Base-by-base conservation (phyloP, 352 stramenopile genomes). In the Phytophthora sp. region DNA sequence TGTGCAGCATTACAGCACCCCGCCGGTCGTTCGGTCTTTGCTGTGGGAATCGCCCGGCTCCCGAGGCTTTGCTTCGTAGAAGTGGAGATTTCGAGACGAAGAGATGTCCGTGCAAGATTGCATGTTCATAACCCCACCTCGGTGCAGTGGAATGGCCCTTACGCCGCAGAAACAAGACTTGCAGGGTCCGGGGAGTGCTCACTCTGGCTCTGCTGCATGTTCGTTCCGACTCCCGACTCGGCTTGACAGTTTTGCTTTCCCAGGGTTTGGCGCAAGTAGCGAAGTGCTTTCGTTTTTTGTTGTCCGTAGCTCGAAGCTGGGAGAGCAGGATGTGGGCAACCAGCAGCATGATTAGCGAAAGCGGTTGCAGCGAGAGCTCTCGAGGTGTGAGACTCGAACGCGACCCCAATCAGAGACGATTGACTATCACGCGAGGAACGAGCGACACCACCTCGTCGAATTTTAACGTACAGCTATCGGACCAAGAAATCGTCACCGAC, bases 401-500 rank as follows among this genome's bases (percentile, higher is more conserved):
- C 15, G 63, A 76, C 43, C 45, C 50, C 5, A 56, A 57, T 2
- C 49, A 65, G 17, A 54, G 58, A 31, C 42, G 62, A 26, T 44
- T 76, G 4, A 76, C 62, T 1, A 73, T 76, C 28, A 66, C 53
- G 8, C 30, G 51, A 18, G 62, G 42, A 30, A 41, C 44, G 23
- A 26, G 55, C 30, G 53, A 58, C 18, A 45, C 31, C 28, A 46
- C 69, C 27, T 38, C 49, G 6, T 57, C 50, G 4, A 27, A 27
- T 13, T 63, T 20, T 17, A 64, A 61, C 13, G 56, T 76, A 1
- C 39, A 76, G 43, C 46, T 76, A 5, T 76, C 68, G 7, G 72
- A 81, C 64, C 68, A 81, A 48, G 72, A 81, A 10, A 64, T 81
- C 42, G 69, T 76, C 35, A 66, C 71, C 9, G 72, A 81, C 43